A percentile compares a stretch with the other conserved stretches of the same genome.
Conservation (phyloP, 1,284 basidiomycete genomes). For the Macrocystidia cucumis region DNA sequence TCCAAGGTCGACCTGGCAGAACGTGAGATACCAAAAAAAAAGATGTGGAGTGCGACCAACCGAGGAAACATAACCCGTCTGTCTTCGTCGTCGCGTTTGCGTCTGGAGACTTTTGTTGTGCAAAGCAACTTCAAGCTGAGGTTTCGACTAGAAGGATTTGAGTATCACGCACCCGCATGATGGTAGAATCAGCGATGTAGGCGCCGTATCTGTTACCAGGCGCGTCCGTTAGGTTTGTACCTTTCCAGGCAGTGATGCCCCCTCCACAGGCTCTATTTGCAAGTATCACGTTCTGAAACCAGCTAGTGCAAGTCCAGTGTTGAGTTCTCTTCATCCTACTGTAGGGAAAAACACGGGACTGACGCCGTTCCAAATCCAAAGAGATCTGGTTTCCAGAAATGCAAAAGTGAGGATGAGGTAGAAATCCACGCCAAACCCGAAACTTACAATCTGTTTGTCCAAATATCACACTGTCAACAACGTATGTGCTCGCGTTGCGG, state of each 20-base stretch:
- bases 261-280: slow-evolving; percentile 60
- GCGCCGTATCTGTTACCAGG: slow-evolving; percentile 51
- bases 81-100: slow-evolving; percentile 43
- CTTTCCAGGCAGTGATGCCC: slow-evolving; percentile 55
- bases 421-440: background rate
- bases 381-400: slow-evolving; percentile 29
- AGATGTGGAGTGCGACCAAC: slow-evolving; percentile 15
- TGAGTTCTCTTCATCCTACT: too few species aligned
- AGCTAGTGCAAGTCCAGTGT: slow-evolving; percentile 24
- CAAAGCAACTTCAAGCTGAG: background rate
- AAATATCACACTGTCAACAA: slow-evolving; percentile 52
- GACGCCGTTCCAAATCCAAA: slow-evolving; percentile 54
- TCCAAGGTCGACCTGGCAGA: slow-evolving; percentile 51
- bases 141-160: background rate
- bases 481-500: slow-evolving; percentile 49
- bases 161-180: slow-evolving; percentile 42
- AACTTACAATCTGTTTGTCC: slow-evolving; percentile 66
- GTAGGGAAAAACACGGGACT: slow-evolving; percentile 11
- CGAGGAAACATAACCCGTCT: slow-evolving; percentile 40
- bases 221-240: slow-evolving; percentile 44
- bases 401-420: slow-evolving; percentile 1
- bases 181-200: slow-evolving; percentile 48
- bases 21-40: background rate
- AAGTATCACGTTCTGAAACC: slow-evolving; percentile 52
- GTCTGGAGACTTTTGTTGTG: slow-evolving; percentile 46